These are phyloP conservation scores for Cystoisospora suis DNA, from an alignment of 169 alveolate genomes.

Conservation along the genomic window DNA sequence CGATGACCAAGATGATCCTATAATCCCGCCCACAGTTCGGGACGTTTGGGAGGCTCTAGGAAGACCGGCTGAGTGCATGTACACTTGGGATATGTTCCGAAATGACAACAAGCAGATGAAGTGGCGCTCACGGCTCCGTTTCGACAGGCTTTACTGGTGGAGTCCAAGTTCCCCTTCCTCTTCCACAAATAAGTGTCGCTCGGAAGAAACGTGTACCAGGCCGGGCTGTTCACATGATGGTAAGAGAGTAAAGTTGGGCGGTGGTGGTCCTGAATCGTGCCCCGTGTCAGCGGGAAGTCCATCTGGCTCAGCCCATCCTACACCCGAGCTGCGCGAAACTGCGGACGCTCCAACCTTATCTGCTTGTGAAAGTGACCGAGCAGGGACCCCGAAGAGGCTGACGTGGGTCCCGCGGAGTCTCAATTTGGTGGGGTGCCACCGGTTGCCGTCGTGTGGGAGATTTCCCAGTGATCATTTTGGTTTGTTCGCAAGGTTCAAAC, in stretches of 20 bases:
- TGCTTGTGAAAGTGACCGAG: too few species aligned
- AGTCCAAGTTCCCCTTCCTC: not conserved
- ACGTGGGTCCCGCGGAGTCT: conserved; percentile 18
- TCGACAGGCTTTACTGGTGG: conserved; percentile 46
- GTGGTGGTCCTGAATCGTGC: too few species aligned
- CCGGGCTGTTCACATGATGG: too few species aligned
- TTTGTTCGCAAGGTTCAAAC: conserved; percentile 9
- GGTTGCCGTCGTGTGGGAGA: conserved; percentile 34
- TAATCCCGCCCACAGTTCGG: not conserved
- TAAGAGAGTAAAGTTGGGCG: too few species aligned
- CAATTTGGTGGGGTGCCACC: conserved; percentile 27
- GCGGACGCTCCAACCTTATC: too few species aligned
- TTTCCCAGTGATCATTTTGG: conserved; percentile 65
- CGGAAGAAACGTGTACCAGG: too few species aligned
- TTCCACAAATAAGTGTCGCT: too few species aligned
- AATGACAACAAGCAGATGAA: conserved; percentile 54
- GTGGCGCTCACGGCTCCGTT: conserved; percentile 36
- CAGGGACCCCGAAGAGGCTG: not conserved
- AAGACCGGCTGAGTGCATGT: conserved; percentile 16
- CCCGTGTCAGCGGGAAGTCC: too few species aligned
- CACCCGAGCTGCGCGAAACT: not conserved
- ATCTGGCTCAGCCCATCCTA: too few species aligned
- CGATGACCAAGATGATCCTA: not conserved
- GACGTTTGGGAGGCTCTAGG: conserved; percentile 62
- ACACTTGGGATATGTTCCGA: conserved; percentile 63